A percentile compares a stretch with the other conserved stretches of the same genome.
Evolutionary conservation across 345 rosid species (phyloP).

Genomic region (Pistacia integerrima): DNA sequence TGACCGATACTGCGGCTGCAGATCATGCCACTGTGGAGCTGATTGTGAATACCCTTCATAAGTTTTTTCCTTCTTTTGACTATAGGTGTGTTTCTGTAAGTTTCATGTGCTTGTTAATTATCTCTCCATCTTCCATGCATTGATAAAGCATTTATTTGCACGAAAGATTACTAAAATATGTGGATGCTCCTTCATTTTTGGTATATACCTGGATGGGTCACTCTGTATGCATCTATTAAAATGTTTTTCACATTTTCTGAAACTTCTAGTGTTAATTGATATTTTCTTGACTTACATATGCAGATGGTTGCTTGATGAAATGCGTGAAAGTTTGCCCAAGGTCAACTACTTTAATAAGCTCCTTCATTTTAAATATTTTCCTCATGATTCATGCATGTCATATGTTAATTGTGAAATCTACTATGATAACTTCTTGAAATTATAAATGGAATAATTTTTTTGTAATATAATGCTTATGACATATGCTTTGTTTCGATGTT

Average conservation of each 20-base stretch:
- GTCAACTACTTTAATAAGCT: conserved; percentile 42
- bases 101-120: conserved; percentile 6
- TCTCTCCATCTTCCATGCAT: not conserved
- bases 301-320: conserved; percentile 96
- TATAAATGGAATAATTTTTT: not conserved
- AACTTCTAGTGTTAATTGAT: conserved; percentile 24
- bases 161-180: conserved; percentile 1
- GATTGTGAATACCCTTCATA: conserved; percentile 75
- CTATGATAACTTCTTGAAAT: not conserved
- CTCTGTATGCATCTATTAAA: conserved; percentile 2
- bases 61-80: conserved; percentile 90
- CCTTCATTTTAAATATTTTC: not conserved
- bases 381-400: not conserved
- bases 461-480: conserved; percentile 3
- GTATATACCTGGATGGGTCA: not conserved
- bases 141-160: not conserved
- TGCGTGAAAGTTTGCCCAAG: conserved; percentile 88
- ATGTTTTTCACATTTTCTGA: conserved; percentile 4
- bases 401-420: not conserved
- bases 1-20: conserved; percentile 92
- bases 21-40: conserved; percentile 83
- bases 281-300: conserved; percentile 35
- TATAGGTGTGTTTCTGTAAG: conserved; percentile 57
- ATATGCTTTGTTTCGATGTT: not conserved
- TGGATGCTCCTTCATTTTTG: conserved; percentile 5